These are phyloP conservation scores for Russula earlei DNA, from an alignment of 768 basidiomycete species.

Conservation along the genomic window DNA sequence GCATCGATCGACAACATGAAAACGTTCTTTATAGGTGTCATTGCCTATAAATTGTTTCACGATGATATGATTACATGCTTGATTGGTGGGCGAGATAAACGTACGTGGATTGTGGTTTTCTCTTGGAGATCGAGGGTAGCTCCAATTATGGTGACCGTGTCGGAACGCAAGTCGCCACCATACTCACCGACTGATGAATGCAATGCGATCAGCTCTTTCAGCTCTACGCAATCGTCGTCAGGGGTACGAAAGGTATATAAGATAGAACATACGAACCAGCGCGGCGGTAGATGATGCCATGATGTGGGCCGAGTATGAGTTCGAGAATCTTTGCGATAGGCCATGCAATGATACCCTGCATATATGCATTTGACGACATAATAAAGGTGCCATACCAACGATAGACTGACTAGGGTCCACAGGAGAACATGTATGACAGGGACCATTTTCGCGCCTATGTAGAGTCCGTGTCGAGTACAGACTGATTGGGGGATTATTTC, in stretches of 20 bases:
- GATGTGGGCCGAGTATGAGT: conserved; percentile 67
- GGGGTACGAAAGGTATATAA: not conserved
- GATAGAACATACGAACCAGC: conserved; percentile 27
- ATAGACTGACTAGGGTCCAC: conserved; percentile 46
- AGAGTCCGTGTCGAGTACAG: conserved; percentile 86
- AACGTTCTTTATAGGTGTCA: conserved; percentile 71
- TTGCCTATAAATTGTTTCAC: conserved; percentile 44
- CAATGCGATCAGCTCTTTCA: conserved; percentile 87
- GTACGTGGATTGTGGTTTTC: conserved; percentile 57
- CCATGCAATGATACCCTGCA: conserved; percentile 67
- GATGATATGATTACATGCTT: not conserved
- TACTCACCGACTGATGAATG: conserved; percentile 63
- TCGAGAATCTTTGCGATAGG: conserved; percentile 80
- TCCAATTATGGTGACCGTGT: conserved; percentile 85
- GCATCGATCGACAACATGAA: conserved; percentile 88
- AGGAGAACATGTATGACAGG: conserved; percentile 58
- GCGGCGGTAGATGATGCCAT: conserved; percentile 85
- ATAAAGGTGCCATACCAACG: not conserved
- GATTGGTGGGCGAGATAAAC: not conserved
- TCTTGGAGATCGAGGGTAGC: conserved; percentile 84
- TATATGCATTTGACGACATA: not conserved
- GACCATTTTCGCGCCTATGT: conserved; percentile 83
- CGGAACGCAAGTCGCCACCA: conserved; percentile 78
- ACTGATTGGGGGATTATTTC: conserved; percentile 90
- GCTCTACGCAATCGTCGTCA: conserved; percentile 28